A percentile compares a stretch with the other conserved stretches of the same genome.
Evolutionary conservation across 805 yeast species (phyloP).

Genomic region (Candida morakotiae): DNA sequence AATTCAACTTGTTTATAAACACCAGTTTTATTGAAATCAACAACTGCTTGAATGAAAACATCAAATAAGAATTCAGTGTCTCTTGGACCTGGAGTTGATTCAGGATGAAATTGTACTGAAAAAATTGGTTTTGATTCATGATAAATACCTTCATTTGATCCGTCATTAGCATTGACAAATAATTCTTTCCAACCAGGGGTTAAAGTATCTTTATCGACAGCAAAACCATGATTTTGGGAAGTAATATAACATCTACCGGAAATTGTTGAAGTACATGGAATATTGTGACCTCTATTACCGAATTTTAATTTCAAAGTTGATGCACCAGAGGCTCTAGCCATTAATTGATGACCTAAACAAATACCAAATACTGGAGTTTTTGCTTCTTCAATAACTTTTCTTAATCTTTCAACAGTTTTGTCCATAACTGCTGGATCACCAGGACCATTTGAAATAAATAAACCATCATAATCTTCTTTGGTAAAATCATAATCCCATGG

Average conservation of each 20-base stretch:
- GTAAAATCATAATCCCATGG: slow-evolving; percentile 92
- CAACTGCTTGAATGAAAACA: slow-evolving; percentile 79
- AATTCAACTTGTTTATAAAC: slow-evolving; percentile 69
- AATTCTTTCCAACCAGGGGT: slow-evolving; percentile 84
- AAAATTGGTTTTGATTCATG: slow-evolving; percentile 83
- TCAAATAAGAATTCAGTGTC: slow-evolving; percentile 97
- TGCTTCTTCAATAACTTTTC: slow-evolving; percentile 53
- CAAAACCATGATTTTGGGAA: slow-evolving; percentile 98
- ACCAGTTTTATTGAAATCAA: slow-evolving; percentile 57
- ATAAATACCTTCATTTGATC: slow-evolving; percentile 97
- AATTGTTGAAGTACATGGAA: slow-evolving; percentile 85
- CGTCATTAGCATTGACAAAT: slow-evolving; percentile 94
- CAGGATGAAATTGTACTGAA: slow-evolving; percentile 99
- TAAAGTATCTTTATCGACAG: slow-evolving; percentile 82
- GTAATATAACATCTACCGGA: slow-evolving; percentile 98
- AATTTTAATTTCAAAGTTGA: slow-evolving; percentile 86
- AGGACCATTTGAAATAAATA: slow-evolving; percentile 96
- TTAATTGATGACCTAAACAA: slow-evolving; percentile 95
- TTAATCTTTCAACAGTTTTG: slow-evolving; percentile 58
- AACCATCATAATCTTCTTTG: slow-evolving; percentile 83
- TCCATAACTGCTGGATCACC: slow-evolving; percentile 95
- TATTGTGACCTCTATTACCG: slow-evolving; percentile 99
- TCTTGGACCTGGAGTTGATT: slow-evolving; percentile 98
- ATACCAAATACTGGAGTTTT: slow-evolving; percentile 94
- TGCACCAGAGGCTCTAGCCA: slow-evolving; percentile 95